phyloP scores from a whole-genome alignment of 805 yeast species.

The Myxozyma sirexii region DNA sequence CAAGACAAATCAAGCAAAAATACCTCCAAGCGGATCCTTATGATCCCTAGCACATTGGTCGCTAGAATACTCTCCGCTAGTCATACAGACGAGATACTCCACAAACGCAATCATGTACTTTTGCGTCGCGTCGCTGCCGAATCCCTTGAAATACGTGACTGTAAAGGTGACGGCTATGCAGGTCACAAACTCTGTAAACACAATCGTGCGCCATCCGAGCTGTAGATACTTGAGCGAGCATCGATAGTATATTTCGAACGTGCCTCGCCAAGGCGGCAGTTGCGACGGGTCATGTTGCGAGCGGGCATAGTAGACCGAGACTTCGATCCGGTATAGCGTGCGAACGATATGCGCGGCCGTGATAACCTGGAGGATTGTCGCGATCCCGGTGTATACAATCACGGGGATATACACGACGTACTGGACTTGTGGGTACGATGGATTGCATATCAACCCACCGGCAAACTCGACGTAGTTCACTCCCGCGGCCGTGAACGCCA shows the following conservation, averaged over 20 bases:
- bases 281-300: constrained; percentile 1
- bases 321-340: constrained; percentile 13
- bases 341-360: constrained; percentile 19
- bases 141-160: constrained; percentile 1
- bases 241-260: constrained; percentile 4
- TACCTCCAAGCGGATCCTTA: constrained; percentile 6
- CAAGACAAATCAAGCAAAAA: background rate
- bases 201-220: constrained; percentile 14
- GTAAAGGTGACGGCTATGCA: constrained; percentile 14
- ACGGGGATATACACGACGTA: constrained; percentile 23
- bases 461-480: constrained; percentile 14
- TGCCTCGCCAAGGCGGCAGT: background rate
- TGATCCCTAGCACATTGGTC: background rate
- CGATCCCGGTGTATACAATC: constrained; percentile 18
- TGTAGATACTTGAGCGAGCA: constrained; percentile 8
- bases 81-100: constrained; percentile 9
- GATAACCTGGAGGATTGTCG: constrained; percentile 16
- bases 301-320: constrained; percentile 8
- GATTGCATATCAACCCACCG: constrained; percentile 21
- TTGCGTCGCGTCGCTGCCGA: background rate
- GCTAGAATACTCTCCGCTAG: background rate
- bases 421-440: constrained; percentile 13
- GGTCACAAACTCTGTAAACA: constrained; percentile 14
- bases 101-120: background rate
- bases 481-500: constrained; percentile 22